Evolutionary conservation across 1,284 basidiomycete genomes (phyloP), one percentile per base, ranked within the genome.

Genomic region (Leucoagaricus sp.): DNA sequence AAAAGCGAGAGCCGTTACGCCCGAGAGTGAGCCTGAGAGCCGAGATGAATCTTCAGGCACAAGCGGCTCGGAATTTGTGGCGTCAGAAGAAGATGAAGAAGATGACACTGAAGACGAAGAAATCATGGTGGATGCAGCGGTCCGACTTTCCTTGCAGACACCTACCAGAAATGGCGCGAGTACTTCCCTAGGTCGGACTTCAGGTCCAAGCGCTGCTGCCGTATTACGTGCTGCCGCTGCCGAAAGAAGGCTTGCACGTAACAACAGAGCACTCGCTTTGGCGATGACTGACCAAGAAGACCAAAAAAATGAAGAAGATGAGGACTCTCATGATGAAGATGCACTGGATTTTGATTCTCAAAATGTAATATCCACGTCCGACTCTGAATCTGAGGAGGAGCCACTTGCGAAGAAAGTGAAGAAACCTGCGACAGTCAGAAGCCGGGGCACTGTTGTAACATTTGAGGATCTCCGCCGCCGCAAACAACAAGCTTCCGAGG

Each of bases 31-130:
- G 38, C 75, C 72, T 42, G 75, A 77, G 13, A 66, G 68, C 64
- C 15, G 58, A 59, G 3, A 75, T 38, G 74, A 78, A 15, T 85
- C 86, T 53, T 83, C 79, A 9, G 79, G 79, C 42, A 78, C 74
- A 53, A 83, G 81, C 64, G 84, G 76, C 17, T 87, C 86, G 40
- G 84, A 86, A 53, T 86, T 84, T 57, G 72, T 81, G 25, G 69
- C 59, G 9, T 77, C 75, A 42, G 72, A 77, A 29, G 67, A 70
- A 25, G 76, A 78, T n/a, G 19, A 13, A 19, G 66, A 67, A 28
- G 66, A 68, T 34, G 64, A 67, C 34, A 60, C 57, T 21, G 79
- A 82, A 53, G 82, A 80, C 41, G 87, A 89, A 59, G 75, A 72
- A 4, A 60, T 82, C 19, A 80, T 88, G 81, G 47, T 91, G 13